Conservation (phyloP, 257 asterid genomes). For the Ocimum tenuiflorum region DNA sequence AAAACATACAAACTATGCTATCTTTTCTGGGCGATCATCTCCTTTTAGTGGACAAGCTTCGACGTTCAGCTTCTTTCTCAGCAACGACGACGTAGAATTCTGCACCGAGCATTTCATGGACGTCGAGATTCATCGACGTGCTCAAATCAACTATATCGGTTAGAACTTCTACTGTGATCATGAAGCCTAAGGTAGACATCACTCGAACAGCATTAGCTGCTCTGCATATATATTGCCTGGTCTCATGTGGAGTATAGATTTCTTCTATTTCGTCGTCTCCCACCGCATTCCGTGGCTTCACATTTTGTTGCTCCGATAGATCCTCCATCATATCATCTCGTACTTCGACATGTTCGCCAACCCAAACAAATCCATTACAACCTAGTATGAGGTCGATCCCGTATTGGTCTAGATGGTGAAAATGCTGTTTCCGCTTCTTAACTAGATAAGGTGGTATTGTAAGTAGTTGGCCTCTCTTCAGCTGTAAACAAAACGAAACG, state of each 20-base stretch:
- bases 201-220: conserved; percentile 74
- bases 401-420: conserved; percentile 66
- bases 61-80: conserved; percentile 74
- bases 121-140: conserved; percentile 41
- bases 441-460: conserved; percentile 72
- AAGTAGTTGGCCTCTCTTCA: conserved; percentile 73
- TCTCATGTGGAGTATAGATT: conserved; percentile 43
- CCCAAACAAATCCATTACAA: conserved; percentile 86
- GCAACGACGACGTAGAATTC: conserved; percentile 79
- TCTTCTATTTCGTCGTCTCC: conserved; percentile 36
- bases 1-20: background rate
- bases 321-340: conserved; percentile 64
- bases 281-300: conserved; percentile 20
- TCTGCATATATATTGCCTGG: conserved; percentile 66
- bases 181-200: conserved; percentile 63
- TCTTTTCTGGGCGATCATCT: conserved; percentile 24
- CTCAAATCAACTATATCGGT: conserved; percentile 50
- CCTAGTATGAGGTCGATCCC: conserved; percentile 85
- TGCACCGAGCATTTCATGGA: conserved; percentile 83
- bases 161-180: conserved; percentile 49
- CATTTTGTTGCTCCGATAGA: conserved; percentile 32
- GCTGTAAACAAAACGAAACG: conserved; percentile 37
- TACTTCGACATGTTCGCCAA: conserved; percentile 76
- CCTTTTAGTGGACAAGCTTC: conserved; percentile 39
- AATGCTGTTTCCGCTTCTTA: conserved; percentile 85